Conservation (phyloP, 768 basidiomycete genomes). For the Leccinum obscurum region DNA sequence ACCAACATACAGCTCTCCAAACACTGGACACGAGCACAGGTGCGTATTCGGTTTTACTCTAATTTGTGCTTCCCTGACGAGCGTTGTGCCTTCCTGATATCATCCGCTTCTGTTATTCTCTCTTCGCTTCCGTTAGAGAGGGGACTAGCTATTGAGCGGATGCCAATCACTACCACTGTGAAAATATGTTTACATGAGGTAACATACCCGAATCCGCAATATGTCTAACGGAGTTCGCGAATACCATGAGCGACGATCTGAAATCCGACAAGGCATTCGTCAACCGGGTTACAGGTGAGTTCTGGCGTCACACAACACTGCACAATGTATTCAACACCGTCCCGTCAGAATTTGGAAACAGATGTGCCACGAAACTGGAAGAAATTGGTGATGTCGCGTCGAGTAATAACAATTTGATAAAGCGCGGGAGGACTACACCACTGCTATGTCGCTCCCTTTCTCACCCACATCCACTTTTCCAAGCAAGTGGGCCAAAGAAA, state of each 20-base stretch:
- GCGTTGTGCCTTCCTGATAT: not conserved
- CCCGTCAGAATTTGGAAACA: not conserved
- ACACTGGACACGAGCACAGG: no score
- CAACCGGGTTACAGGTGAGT: not conserved
- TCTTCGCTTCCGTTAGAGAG: not conserved
- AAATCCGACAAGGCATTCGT: not conserved
- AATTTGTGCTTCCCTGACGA: no score
- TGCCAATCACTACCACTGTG: no score
- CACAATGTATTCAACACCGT: not conserved
- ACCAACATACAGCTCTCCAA: no score
- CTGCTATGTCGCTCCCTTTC: not conserved
- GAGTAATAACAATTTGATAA: not conserved
- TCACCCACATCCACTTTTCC: not conserved
- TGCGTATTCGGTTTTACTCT: no score
- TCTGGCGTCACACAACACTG: not conserved
- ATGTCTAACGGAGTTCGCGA: not conserved
- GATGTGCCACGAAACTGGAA: not conserved
- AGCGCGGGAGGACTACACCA: not conserved
- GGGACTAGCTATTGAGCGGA: not conserved
- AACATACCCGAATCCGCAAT: not conserved
- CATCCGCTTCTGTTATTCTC: not conserved
- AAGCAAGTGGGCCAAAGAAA: not conserved
- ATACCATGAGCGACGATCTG: not conserved
- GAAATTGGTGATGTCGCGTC: not conserved
- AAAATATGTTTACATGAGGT: not conserved